These are phyloP conservation scores for Xerocomellus dryophilus DNA, from an alignment of 768 basidiomycete species.

Conservation along the genomic window DNA sequence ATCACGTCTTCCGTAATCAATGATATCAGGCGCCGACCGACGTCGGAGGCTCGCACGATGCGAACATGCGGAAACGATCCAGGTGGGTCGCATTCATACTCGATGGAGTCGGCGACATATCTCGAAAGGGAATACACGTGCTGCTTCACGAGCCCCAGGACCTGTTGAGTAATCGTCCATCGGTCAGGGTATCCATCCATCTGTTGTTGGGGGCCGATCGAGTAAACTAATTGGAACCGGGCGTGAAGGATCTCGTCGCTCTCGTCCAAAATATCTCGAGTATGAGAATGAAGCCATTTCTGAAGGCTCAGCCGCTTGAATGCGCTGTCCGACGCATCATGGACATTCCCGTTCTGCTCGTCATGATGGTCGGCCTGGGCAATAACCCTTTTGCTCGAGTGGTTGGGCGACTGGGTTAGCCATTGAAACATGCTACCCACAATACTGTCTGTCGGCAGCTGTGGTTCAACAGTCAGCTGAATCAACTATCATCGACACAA, in stretches of 20 bases:
- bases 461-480: neutral
- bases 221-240: conserved; percentile 19
- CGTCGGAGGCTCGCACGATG: neutral
- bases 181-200: conserved; percentile 28
- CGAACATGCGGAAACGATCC: conserved; percentile 11
- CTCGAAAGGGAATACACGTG: neutral
- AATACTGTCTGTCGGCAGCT: neutral
- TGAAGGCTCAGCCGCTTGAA: conserved; percentile 13
- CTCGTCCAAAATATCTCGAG: conserved; percentile 20
- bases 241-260: conserved; percentile 26
- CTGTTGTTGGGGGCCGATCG: conserved; percentile 19
- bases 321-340: neutral
- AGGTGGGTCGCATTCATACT: neutral
- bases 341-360: neutral
- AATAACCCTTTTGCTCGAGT: too few species aligned
- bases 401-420: neutral
- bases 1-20: conserved; percentile 7
- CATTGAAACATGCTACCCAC: neutral
- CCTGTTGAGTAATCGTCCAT: conserved; percentile 29
- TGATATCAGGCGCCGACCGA: neutral
- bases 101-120: neutral
- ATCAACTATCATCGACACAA: neutral
- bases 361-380: too few species aligned
- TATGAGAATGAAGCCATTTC: conserved; percentile 12
- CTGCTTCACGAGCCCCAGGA: conserved; percentile 15